Evolutionary conservation across 768 basidiomycete genomes (phyloP), one percentile per base, ranked within the genome.

Genomic region (Macrolepiota albuminosa): DNA sequence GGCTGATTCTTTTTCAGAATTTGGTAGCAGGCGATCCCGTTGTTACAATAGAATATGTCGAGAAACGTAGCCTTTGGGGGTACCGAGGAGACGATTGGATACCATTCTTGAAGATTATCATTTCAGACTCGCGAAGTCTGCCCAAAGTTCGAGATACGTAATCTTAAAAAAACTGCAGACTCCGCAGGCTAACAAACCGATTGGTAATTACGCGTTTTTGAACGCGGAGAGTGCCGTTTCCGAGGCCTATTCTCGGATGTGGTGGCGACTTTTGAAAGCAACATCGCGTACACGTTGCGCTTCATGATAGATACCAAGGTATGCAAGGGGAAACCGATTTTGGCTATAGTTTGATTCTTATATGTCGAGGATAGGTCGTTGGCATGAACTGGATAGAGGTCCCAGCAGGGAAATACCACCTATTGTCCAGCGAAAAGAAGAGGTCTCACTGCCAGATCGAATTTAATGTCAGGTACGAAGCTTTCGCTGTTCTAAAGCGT

Each of bases 351-450:
- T 14, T 10, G 11, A n/a, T 50, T 49, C 47, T 40, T 13, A 65
- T 37, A 60, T 51, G 3, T 21, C 11, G 60, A 55, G 45, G 33
- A 26, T 63, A 95, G 92, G 87, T 99, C 34, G 88, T 95, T 52
- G 97, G 97, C 9, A 98, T 99, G 97, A 98, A 98, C 70, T 99
- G 97, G 96, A 89, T 99, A 55, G 94, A 98, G 73, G 77, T 97
- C 9, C 89, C 89, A 5, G 85, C 89, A 4, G 91, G 91, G 2
- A 85, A 85, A 64, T 99, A 97, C 68, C 77, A 78, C 13, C 69
- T 95, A 21, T 59, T 86, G n/a, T 69, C 81, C 2, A 78, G 73
- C 11, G 77, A 77, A 46, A 75, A 80, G 40, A 91, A 85, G 68
- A 80, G 81, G 51, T 95, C 95, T 1, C 81, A 82, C 51, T 98